phyloP scores from a whole-genome alignment of 345 rosid genomes.

The Balakata baccata region DNA sequence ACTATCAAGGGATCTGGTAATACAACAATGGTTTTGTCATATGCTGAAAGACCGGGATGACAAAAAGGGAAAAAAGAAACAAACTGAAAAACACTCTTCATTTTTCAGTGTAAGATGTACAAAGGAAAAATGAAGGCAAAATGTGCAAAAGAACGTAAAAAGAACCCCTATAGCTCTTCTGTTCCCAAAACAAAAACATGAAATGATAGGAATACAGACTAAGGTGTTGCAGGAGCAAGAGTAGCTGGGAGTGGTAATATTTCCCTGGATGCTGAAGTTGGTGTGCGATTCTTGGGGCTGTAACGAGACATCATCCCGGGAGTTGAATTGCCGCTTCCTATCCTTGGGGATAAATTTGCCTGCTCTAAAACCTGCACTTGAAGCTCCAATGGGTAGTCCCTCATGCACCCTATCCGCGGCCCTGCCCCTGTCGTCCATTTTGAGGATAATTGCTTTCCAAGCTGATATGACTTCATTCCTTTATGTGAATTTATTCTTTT shows the following conservation, averaged over 20 bases:
- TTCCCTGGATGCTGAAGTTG: conserved; percentile 20
- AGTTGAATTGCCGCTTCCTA: neutral
- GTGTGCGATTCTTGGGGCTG: neutral
- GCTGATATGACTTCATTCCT: conserved; percentile 61
- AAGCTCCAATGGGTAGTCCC: conserved; percentile 88
- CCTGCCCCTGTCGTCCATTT: conserved; percentile 95
- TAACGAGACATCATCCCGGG: conserved; percentile 13
- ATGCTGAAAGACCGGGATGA: no score
- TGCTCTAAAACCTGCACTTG: conserved; percentile 65
- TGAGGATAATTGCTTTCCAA: conserved; percentile 67
- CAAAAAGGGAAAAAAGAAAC: no score
- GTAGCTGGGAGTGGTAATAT: conserved; percentile 24
- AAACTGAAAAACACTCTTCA: neutral
- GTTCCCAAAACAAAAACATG: conserved; percentile 2
- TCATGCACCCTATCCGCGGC: conserved; percentile 91
- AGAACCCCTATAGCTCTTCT: conserved; percentile 13
- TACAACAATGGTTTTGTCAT: no score
- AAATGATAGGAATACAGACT: neutral
- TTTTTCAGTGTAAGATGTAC: neutral
- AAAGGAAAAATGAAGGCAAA: neutral
- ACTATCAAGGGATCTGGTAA: no score
- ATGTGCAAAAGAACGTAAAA: neutral
- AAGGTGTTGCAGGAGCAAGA: conserved; percentile 21
- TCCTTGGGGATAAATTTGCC: conserved; percentile 68
- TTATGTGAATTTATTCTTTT: conserved; percentile 74